Evolutionary conservation across 225 moss, liverwort and hornwort species (phyloP).

Genomic region (Neckera pumila): DNA sequence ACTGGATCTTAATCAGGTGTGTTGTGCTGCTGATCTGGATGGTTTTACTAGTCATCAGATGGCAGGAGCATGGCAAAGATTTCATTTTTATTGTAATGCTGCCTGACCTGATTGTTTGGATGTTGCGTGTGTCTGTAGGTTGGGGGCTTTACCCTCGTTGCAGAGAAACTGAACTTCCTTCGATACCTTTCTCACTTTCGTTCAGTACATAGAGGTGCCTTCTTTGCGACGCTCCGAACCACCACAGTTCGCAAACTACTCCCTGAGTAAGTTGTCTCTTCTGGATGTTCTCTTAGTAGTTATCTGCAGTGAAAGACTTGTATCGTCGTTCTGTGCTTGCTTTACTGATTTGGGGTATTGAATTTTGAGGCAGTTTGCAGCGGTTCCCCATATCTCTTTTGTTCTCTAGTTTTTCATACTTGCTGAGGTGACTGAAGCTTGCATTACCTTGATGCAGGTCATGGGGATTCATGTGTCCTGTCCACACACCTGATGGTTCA

Average conservation of each 20-base stretch:
- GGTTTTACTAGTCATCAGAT: not conserved
- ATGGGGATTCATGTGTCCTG: constrained; percentile 98
- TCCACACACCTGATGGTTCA: constrained; percentile 94
- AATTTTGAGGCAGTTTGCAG: not conserved
- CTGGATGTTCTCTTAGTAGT: not conserved
- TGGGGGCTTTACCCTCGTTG: constrained; percentile 84
- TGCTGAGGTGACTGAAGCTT: not conserved
- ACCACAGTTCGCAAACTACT: constrained; percentile 93
- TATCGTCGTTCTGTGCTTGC: not conserved
- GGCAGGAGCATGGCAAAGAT: not conserved
- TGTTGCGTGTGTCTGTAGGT: constrained; percentile 24
- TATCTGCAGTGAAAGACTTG: not conserved
- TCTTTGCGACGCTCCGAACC: constrained; percentile 79
- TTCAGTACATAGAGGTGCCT: constrained; percentile 95
- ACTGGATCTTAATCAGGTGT: constrained; percentile 89
- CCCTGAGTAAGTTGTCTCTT: constrained; percentile 60
- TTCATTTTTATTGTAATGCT: not conserved
- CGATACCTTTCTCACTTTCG: constrained; percentile 96
- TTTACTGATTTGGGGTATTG: not conserved
- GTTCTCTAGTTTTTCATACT: not conserved
- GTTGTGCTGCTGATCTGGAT: not conserved
- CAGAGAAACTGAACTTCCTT: constrained; percentile 90
- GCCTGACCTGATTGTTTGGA: not conserved
- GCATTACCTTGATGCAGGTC: constrained; percentile 46
- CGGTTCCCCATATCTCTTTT: not conserved